Evolutionary conservation across 2,329 filamentous ascomycete genomes (phyloP).

Genomic region (Fusarium verrucosum): DNA sequence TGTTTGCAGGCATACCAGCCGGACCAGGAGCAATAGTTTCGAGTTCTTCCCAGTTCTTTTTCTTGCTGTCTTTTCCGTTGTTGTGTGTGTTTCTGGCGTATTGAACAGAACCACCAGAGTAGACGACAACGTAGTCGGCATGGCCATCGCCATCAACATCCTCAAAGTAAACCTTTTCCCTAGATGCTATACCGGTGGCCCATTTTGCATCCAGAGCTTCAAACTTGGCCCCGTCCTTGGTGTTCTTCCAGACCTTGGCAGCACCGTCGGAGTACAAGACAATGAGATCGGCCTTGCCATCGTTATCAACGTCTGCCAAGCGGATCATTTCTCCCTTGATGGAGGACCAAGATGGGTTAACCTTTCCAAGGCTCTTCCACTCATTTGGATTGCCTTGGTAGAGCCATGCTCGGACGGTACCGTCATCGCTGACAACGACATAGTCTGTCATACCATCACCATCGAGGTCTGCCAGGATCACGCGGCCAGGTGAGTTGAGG

Average conservation of each 20-base stretch:
- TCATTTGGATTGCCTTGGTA: constrained; percentile 12
- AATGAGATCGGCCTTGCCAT: constrained; percentile 19
- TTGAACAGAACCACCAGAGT: background rate
- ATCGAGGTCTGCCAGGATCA: constrained; percentile 18
- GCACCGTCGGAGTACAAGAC: constrained; percentile 13
- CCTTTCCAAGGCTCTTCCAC: constrained; percentile 9
- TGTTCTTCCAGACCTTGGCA: constrained; percentile 30
- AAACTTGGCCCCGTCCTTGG: constrained; percentile 12
- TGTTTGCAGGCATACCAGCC: background rate
- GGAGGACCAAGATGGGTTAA: constrained; percentile 13
- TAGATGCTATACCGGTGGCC: constrained; percentile 12
- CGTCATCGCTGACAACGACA: constrained; percentile 8
- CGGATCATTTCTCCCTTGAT: constrained; percentile 21
- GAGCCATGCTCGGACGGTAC: constrained; percentile 18
- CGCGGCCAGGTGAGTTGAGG: background rate
- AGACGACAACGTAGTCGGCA: constrained; percentile 27
- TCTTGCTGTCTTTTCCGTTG: constrained; percentile 18
- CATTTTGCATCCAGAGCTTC: constrained; percentile 4
- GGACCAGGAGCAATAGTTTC: background rate
- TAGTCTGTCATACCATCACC: constrained; percentile 23
- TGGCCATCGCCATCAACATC: constrained; percentile 28
- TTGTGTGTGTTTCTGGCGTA: constrained; percentile 1
- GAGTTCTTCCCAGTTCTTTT: constrained; percentile 10
- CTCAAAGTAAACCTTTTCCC: constrained; percentile 11
- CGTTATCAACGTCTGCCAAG: constrained; percentile 23